Base-by-base conservation (phyloP, 2,329 filamentous ascomycete genomes). In the Trichoderma sp. region DNA sequence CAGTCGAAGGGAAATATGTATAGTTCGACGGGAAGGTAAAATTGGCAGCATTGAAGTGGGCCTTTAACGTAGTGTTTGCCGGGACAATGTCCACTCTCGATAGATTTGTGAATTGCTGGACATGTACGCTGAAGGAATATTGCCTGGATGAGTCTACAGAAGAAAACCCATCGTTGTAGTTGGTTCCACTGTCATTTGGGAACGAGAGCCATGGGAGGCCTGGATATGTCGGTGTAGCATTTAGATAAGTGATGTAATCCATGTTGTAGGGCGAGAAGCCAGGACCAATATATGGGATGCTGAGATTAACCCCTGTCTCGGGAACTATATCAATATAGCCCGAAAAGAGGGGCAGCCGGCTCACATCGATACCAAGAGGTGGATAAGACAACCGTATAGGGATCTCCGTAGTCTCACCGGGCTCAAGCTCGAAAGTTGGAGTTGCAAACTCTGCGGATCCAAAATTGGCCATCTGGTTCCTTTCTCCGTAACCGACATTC, bases 191-290 rank as follows among this genome's bases (percentile, higher is more conserved):
- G 21, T 61, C 10, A 5, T 49, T 24, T 18, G 59, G 59, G n/a
- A 49, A 61, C 49, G 58, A 60, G 39, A 60, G 58, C 58, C 58
- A 60, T 18, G 58, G 58, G 49, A 46, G 37, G 1, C 58, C 58
- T 4, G 58, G 37, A 7, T 28, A 34, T 13, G 59, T 61, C 10
- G 37, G 7, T 6, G 59, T 61, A 14, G 59, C 39, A 18, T 28
- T 28, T 4, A 49, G 11, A 16, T 51, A 61, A 24, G 49, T 32
- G 21, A 61, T 61, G n/a, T 61, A 51, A 18, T 61, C 59, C 39
- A 61, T 51, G 4, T 61, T 61, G 10, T 61, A 61, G 11, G 59
- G 59, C 11, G 59, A 61, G 43, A 51, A 61, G 10, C 28, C 59
- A 1, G 59, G 59, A 26, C 59, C 59, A 30, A 61, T 32, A 24